phyloP scores from a whole-genome alignment of 2,329 filamentous ascomycete species.

The Colletotrichum orbiculare region DNA sequence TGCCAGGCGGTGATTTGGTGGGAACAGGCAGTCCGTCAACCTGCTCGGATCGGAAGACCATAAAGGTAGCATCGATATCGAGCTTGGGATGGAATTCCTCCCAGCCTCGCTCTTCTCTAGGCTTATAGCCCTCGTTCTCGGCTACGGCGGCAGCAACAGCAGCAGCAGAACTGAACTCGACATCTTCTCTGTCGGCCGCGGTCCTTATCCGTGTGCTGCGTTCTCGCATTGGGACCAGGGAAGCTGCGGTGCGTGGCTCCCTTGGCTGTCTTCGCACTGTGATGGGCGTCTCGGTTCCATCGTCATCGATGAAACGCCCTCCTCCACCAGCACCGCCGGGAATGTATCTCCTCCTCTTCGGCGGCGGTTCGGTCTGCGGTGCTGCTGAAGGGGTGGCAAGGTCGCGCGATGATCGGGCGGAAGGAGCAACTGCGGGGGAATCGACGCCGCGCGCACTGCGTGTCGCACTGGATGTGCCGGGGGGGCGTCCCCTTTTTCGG shows the following conservation, averaged over 20 bases:
- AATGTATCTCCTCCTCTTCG: slow-evolving; percentile 81
- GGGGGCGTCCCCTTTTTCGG: slow-evolving; percentile 60
- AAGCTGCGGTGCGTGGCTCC: slow-evolving; percentile 48
- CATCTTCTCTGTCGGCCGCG: slow-evolving; percentile 66
- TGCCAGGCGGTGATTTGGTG: slow-evolving; percentile 46
- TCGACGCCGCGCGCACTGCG: slow-evolving; percentile 51
- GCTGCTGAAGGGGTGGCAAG: slow-evolving; percentile 24
- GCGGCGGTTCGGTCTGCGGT: slow-evolving; percentile 64
- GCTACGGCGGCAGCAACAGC: slow-evolving; percentile 88
- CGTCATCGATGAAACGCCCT: slow-evolving; percentile 82
- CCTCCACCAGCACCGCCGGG: slow-evolving; percentile 89
- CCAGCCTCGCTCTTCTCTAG: slow-evolving; percentile 95
- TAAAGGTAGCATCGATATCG: slow-evolving; percentile 85
- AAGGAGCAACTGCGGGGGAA: slow-evolving; percentile 44
- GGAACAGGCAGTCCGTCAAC: slow-evolving; percentile 78
- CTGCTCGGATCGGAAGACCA: slow-evolving; percentile 83
- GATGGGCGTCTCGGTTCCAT: slow-evolving; percentile 68
- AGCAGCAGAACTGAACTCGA: slow-evolving; percentile 87
- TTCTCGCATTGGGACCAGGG: slow-evolving; percentile 65
- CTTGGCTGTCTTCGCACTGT: slow-evolving; percentile 48
- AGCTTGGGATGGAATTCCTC: slow-evolving; percentile 97
- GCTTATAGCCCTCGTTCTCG: slow-evolving; percentile 96
- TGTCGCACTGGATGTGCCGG: slow-evolving; percentile 54
- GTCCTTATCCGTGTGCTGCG: slow-evolving; percentile 67
- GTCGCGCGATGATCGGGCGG: slow-evolving; percentile 49